Evolutionary conservation across 192 early-diverging fungal genomes (phyloP), one percentile per base, ranked within the genome.

Genomic region (Dissophora ornata): DNA sequence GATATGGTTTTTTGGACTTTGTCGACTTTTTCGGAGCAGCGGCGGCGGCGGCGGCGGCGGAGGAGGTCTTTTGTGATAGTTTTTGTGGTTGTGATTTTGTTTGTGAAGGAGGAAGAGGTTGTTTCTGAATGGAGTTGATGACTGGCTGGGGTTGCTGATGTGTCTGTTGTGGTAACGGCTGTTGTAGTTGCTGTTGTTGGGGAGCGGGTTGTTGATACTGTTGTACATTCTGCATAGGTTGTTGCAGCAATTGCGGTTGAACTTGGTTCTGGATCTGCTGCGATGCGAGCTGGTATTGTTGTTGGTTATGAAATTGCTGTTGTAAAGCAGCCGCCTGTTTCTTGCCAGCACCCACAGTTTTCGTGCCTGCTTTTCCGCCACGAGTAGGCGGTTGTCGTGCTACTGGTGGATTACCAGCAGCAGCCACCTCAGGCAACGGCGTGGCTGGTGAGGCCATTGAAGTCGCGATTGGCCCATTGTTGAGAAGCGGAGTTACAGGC

Each of bases 61-160:
- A n/a, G n/a, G n/a, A n/a, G n/a, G n/a, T n/a, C 47, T 52, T 25
- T 21, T 81, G 69, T 13, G 47, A 47, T 29, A 80, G 63, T 16
- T 67, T 22, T 38, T 57, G 80, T 67, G 19, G n/a, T 36, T 29
- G 22, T 30, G n/a, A 30, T 32, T 26, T 47, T 61, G 36, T 13
- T 38, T 9, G 36, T 38, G 36, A 6, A 6, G 36, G 36, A n/a
- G n/a, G n/a, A n/a, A n/a, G n/a, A n/a, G n/a, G n/a, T n/a, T n/a
- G n/a, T n/a, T n/a, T n/a, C n/a, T n/a, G n/a, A n/a, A n/a, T n/a
- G n/a, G n/a, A n/a, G n/a, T n/a, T n/a, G n/a, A n/a, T n/a, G n/a
- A n/a, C n/a, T n/a, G n/a, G n/a, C n/a, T n/a, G n/a, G n/a, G n/a
- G n/a, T 21, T 32, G 54, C 18, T 40, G 32, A 11, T 34, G 36